These are phyloP conservation scores for Trichoderma sp. DNA, from an alignment of 2,329 filamentous ascomycete species.

Conservation along the genomic window DNA sequence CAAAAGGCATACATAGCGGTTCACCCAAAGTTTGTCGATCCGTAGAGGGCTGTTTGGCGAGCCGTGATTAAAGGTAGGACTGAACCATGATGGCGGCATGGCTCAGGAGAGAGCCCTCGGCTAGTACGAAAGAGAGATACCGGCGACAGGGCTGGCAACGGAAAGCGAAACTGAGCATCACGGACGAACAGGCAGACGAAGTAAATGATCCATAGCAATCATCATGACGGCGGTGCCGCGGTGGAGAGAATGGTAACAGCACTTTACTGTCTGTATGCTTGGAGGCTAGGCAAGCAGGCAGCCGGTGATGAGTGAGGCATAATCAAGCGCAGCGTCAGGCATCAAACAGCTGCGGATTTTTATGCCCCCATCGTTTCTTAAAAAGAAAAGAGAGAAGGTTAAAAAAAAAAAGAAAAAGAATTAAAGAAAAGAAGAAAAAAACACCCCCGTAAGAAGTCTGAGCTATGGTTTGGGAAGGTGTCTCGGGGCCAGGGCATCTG, in stretches of 20 bases:
- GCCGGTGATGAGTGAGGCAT: neutral
- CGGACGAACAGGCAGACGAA: neutral
- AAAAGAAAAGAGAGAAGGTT: neutral
- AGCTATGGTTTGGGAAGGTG: conserved; percentile 7
- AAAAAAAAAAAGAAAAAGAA: neutral
- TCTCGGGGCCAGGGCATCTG: neutral
- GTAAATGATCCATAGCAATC: neutral
- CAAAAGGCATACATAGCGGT: neutral
- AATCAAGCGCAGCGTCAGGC: conserved; percentile 3
- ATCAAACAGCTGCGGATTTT: neutral
- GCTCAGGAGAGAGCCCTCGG: neutral
- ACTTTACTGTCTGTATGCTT: neutral
- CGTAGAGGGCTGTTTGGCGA: neutral
- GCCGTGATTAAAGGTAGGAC: neutral
- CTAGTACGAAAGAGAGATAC: neutral
- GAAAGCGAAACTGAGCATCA: neutral
- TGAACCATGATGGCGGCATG: neutral
- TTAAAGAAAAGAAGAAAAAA: neutral
- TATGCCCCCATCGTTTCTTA: neutral
- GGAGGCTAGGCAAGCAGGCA: conserved; percentile 11
- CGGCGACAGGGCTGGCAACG: neutral
- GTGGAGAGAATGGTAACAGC: neutral
- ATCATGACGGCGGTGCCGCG: neutral
- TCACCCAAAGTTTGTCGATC: conserved; percentile 1
- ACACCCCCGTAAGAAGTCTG: neutral